Evolutionary conservation across 140 eudicot species (phyloP), one percentile per base, ranked within the genome.

Genomic region (Ambrosia hybrid): DNA sequence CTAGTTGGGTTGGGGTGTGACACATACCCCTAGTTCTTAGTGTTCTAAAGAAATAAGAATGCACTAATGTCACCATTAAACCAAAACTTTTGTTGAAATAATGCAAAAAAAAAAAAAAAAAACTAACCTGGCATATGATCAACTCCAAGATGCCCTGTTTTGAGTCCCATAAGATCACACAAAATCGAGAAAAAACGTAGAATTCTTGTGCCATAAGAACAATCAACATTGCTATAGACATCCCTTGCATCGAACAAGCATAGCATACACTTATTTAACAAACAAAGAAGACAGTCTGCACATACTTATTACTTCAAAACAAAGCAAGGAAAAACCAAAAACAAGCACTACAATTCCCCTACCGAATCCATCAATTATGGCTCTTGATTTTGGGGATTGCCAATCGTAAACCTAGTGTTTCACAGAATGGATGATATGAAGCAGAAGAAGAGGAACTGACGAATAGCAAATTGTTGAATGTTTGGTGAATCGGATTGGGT

Each of bases 231-330:
- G 78, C 74, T 45, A 78, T 55, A 73, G 60, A 78, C 56, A 72
- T 57, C 82, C 52, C 78, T 78, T 78, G 82, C 82, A 72, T 78
- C 64, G 72, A 72, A 65, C 78, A 72, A 72, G 82, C 78, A 78
- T 78, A 78, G 74, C 78, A 78, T 66, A 17, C 55, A 65, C 67
- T 78, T 78, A 78, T 78, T 78, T n/a, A 72, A 51, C 78, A 72
- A 36, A 48, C 8, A 58, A 48, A 67, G 0, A 38, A 13, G 56
- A 67, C 36, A 37, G 78, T 78, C 61, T 72, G 63, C 65, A 78
- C 13, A 53, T 45, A 57, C 82, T 78, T 72, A 78, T 78, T 78
- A 21, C 57, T 74, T 56, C 72, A 72, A 57, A 69, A 78, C 17
- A 78, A 70, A 70, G 70, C 72, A 70, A 69, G 39, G 10, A 43